These are phyloP conservation scores for sunflower (Helianthus annuus) DNA, from an alignment of 129 eudicot genomes.

Conservation along the genomic window HanXRQr2.0-SUNRISE NC_035439.2:23202697-23203196, in stretches of 20 bases:
- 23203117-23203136: no score
- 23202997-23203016: no score
- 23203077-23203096: no score
- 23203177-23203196: no score
- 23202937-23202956: slow-evolving; percentile 93
- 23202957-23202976: slow-evolving; percentile 51
- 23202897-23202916: slow-evolving; percentile 85
- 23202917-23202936: slow-evolving; percentile 86
- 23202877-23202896: slow-evolving; percentile 88
- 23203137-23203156: no score
- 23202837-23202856: slow-evolving; percentile 86
- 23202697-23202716: slow-evolving; percentile 98
- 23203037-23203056: no score
- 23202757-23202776: not conserved
- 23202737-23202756: slow-evolving; percentile 72
- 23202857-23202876: slow-evolving; percentile 97
- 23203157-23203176: no score
- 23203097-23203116: no score
- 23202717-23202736: slow-evolving; percentile 88
- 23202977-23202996: not conserved
- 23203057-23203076: no score
- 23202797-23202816: not conserved
- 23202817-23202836: slow-evolving; percentile 3
- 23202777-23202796: slow-evolving; percentile 15
- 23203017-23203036: no score